Evolutionary conservation across 2,329 filamentous ascomycete species (phyloP).

Genomic region (Grosmannia huntii): DNA sequence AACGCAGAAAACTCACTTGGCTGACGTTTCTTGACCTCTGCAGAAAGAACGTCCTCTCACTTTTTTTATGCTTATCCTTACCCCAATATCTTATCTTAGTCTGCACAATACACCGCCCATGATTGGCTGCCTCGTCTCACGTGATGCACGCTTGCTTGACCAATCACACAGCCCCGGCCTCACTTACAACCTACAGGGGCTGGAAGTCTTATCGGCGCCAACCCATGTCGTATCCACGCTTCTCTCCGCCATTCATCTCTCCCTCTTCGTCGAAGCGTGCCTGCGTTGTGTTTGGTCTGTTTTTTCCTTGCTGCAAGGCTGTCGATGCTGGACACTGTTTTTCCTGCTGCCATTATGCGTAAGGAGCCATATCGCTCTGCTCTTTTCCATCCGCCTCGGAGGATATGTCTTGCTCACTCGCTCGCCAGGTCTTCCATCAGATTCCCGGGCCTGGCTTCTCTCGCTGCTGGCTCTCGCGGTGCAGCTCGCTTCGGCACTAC

Average conservation of each 20-base stretch:
- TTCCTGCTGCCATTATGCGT: not conserved
- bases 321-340: no score
- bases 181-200: not conserved
- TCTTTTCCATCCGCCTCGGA: not conserved
- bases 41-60: not conserved
- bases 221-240: not conserved
- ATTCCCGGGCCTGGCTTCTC: slow-evolving; percentile 1
- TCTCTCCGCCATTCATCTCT: not conserved
- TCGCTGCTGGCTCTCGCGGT: slow-evolving; percentile 2
- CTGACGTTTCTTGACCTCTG: no score
- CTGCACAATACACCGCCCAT: not conserved
- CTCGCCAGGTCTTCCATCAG: not conserved
- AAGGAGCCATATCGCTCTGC: not conserved
- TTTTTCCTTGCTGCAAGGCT: no score
- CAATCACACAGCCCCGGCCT: not conserved
- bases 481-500: not conserved
- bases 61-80: not conserved
- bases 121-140: not conserved
- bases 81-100: not conserved
- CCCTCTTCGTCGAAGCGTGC: not conserved
- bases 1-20: not conserved
- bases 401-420: not conserved
- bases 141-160: not conserved
- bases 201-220: not conserved
- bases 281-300: no score